Evolutionary conservation across 805 yeast genomes (phyloP), one percentile per base, ranked within the genome.

Genomic region (Sugiyamaella valdiviana): DNA sequence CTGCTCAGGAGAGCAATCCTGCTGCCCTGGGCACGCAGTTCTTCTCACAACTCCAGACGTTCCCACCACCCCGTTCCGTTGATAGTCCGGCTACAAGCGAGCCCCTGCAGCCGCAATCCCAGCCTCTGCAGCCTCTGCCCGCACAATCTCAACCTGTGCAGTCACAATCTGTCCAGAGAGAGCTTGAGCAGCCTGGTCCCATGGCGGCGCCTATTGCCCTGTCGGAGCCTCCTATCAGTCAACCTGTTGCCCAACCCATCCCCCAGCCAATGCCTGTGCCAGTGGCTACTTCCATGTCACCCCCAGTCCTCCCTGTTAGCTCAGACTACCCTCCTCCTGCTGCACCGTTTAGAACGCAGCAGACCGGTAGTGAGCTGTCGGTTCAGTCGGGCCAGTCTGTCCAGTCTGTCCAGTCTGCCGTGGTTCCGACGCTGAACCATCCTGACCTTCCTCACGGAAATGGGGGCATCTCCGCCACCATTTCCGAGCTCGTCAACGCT

Each of bases 401-500:
- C 37, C 48, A 51, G 45, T 44, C 63, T 29, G 39, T 46, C 15
- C 35, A 42, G 6, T 16, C 50, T 2, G 36, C 40, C 14, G 49
- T 45, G 22, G 51, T 46, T 14, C 51, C 52, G 20, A 15, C 52
- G 6, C 39, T 52, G 20, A 55, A 38, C 37, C 62, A 57, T 52
- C 68, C 68, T 10, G 57, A 58, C 9, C 53, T 63, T 42, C 66
- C 66, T 5, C 36, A 26, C 2, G 40, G 39, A 2, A 35, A 54
- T 4, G 21, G 10, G 5, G 68, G 66, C 17, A 53, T 91, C 56
- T 86, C 83, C 58, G 81, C 90, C 2, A 83, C 95, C 42, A 71
- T 89, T 54, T 90, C 93, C n/a, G 98, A 91, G 68, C 80, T 85
- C 10, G 72, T 87, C 53, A 82, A 80, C 61, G 95, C 88, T 4